A percentile compares a stretch with the other conserved stretches of the same genome.
phyloP scores from a whole-genome alignment of 345 rosid species.

The Moringa oleifera region DNA sequence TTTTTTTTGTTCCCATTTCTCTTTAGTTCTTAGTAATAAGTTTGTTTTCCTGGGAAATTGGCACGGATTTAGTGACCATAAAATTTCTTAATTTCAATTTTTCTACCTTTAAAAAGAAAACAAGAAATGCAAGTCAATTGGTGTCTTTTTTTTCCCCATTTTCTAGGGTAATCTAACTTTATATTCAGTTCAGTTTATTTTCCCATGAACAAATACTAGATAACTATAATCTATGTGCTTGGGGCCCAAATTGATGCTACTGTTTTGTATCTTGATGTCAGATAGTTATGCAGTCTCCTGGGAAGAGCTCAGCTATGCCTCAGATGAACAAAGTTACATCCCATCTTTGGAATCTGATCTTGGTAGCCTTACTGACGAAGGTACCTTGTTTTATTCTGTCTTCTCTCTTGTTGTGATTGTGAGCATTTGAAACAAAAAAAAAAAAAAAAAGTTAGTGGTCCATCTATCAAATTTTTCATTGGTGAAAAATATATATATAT shows the following conservation, averaged over 20 bases:
- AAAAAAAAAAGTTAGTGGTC: neutral
- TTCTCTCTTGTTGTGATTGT: too few species aligned
- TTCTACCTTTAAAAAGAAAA: too few species aligned
- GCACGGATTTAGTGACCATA: neutral
- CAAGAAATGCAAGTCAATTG: too few species aligned
- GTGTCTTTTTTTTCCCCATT: neutral
- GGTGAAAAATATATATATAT: neutral
- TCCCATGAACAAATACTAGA: neutral
- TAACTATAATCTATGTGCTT: neutral
- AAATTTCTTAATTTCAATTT: too few species aligned
- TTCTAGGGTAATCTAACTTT: neutral
- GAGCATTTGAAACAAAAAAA: neutral
- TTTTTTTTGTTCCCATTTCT: neutral
- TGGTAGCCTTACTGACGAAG: neutral
- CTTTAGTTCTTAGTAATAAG: too few species aligned
- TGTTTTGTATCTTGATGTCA: neutral
- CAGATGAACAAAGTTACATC: conserved; percentile 14
- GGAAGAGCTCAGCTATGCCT: conserved; percentile 10
- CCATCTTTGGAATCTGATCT: conserved; percentile 28
- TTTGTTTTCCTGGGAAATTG: neutral
- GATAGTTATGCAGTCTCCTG: conserved; percentile 11
- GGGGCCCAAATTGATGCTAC: neutral
- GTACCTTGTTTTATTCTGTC: neutral
- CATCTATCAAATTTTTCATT: neutral
- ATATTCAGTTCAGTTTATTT: neutral